Percentiles rank a stretch among this genome's conserved stretches.
These are phyloP conservation scores for Kluyveromyces dobzhanskii DNA, from an alignment of 805 yeast genomes.

Conservation along the genomic window DNA sequence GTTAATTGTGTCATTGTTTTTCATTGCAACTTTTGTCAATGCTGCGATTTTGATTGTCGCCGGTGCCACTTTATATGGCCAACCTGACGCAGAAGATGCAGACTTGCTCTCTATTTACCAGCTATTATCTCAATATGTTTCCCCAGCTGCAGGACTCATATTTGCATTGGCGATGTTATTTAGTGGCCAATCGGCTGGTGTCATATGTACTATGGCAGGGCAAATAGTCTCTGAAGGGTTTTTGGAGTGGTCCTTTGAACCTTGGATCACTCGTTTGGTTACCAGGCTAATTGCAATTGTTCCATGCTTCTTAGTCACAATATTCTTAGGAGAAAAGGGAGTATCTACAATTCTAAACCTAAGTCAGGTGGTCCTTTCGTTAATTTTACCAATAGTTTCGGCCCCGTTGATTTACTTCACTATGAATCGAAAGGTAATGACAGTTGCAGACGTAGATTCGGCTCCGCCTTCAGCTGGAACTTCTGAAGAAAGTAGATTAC, in stretches of 20 bases:
- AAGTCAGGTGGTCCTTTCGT: constrained; percentile 73
- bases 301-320: constrained; percentile 74
- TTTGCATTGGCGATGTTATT: constrained; percentile 84
- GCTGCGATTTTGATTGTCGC: constrained; percentile 86
- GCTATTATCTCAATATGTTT: constrained; percentile 57
- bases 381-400: constrained; percentile 77
- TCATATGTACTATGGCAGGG: constrained; percentile 88
- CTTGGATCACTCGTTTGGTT: constrained; percentile 70
- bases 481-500: neutral
- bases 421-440: constrained; percentile 57
- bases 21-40: constrained; percentile 89
- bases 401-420: constrained; percentile 86
- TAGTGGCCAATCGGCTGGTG: constrained; percentile 93
- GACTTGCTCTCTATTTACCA: constrained; percentile 76
- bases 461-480: constrained; percentile 19
- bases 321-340: constrained; percentile 73
- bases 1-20: constrained; percentile 67
- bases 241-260: constrained; percentile 68
- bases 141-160: constrained; percentile 80
- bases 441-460: constrained; percentile 33
- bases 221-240: constrained; percentile 93
- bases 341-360: constrained; percentile 65
- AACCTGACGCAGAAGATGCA: constrained; percentile 63
- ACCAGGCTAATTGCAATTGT: constrained; percentile 78
- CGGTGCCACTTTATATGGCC: constrained; percentile 69